phyloP scores from a whole-genome alignment of 495 filamentous ascomycete species.

The Wilcoxina mikolae region DNA sequence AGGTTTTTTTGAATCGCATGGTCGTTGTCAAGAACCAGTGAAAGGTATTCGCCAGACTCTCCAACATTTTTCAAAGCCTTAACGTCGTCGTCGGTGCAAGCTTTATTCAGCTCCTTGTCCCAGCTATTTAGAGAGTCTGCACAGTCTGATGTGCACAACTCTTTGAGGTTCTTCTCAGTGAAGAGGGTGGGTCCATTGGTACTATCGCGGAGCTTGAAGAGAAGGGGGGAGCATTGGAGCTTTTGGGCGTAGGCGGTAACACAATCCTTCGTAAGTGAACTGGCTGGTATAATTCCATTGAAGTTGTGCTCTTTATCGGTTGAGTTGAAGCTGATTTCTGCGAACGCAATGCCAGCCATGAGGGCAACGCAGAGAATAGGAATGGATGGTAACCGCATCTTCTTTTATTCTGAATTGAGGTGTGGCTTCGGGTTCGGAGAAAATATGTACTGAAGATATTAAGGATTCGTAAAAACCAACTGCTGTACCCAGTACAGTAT shows the following conservation, averaged over 20 bases:
- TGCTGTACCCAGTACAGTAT: constrained; percentile 1
- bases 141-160: constrained; percentile 12
- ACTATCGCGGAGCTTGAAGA: constrained; percentile 9
- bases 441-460: not conserved
- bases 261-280: constrained; percentile 6
- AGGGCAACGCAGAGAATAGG: constrained; percentile 2
- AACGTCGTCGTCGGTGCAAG: constrained; percentile 8
- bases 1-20: constrained; percentile 16
- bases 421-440: too few relatives aligned
- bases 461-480: not conserved
- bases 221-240: constrained; percentile 7
- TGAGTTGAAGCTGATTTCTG: constrained; percentile 13
- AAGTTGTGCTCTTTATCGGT: constrained; percentile 6
- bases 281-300: constrained; percentile 4
- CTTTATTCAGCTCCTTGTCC: constrained; percentile 10
- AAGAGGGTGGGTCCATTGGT: constrained; percentile 6
- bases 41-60: constrained; percentile 1
- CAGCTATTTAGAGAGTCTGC: constrained; percentile 13
- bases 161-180: constrained; percentile 2
- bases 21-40: constrained; percentile 5
- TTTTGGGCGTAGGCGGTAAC: constrained; percentile 3
- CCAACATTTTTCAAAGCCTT: not conserved
- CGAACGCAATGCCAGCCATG: constrained; percentile 2
- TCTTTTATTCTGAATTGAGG: not conserved
- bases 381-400: not conserved